Percentiles rank a stretch among this genome's conserved stretches.
These are phyloP conservation scores for Tympanopsis confertula DNA, from an alignment of 2,329 filamentous ascomycete species.

Conservation along the genomic window DNA sequence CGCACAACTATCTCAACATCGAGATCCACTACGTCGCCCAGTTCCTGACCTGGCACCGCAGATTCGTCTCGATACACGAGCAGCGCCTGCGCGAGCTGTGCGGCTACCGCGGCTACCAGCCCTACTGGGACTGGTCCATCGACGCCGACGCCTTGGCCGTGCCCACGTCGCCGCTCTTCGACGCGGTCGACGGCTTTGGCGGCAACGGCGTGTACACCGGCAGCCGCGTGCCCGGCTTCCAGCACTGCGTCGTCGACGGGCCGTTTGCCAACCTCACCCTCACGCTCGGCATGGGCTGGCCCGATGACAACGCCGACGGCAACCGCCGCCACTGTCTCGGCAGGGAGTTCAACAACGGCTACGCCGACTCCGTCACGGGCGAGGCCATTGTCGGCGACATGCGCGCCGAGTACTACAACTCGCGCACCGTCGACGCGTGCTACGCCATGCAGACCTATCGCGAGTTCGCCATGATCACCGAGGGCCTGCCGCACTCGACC, in stretches of 20 bases:
- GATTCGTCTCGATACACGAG: constrained; percentile 17
- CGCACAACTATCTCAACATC: constrained; percentile 7
- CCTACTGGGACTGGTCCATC: constrained; percentile 16
- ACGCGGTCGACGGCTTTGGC: constrained; percentile 4
- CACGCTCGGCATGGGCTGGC: constrained; percentile 2
- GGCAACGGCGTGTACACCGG: constrained; percentile 5
- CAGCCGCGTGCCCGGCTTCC: constrained; percentile 2
- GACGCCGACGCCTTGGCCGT: constrained; percentile 4
- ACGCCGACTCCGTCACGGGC: not conserved
- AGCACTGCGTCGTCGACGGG: constrained; percentile 3
- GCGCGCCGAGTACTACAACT: not conserved
- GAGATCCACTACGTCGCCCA: constrained; percentile 10
- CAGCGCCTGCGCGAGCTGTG: constrained; percentile 14
- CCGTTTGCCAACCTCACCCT: constrained; percentile 3
- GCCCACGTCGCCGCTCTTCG: constrained; percentile 6
- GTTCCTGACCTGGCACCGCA: constrained; percentile 23
- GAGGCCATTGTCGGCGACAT: not conserved
- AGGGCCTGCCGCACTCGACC: not conserved
- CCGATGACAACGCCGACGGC: not conserved
- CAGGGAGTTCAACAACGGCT: not conserved
- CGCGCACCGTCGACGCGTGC: not conserved
- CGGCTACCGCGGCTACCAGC: constrained; percentile 16
- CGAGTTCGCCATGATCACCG: not conserved
- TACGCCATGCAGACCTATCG: not conserved
- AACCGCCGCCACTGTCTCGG: not conserved